A percentile compares a stretch with the other conserved stretches of the same genome.
Conservation (phyloP, 1,139 yeast species). For the Zygosaccharomyces pseudobailii region DNA sequence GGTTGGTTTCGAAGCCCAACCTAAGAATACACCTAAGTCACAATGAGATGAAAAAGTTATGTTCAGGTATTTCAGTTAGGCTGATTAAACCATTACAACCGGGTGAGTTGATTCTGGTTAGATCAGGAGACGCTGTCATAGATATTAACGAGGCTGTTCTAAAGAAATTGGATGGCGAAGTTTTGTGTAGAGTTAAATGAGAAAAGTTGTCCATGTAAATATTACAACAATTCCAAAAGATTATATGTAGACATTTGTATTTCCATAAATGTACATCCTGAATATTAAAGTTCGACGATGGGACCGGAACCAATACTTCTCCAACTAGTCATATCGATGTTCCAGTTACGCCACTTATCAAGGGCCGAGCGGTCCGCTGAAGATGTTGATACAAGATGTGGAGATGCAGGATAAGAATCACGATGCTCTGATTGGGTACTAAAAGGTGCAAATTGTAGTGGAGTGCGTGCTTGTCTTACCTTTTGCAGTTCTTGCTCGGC, state of each 20-base stretch:
- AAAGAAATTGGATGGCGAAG: constrained; percentile 67
- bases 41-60: constrained; percentile 65
- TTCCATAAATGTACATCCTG: not conserved
- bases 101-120: constrained; percentile 79
- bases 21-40: constrained; percentile 61
- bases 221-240: not conserved
- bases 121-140: constrained; percentile 48
- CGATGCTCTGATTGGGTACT: constrained; percentile 5
- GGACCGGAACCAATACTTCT: constrained; percentile 61
- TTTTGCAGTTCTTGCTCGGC: constrained; percentile 21
- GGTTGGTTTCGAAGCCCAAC: constrained; percentile 80
- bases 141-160: constrained; percentile 83
- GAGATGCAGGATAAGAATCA: constrained; percentile 13
- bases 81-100: constrained; percentile 78
- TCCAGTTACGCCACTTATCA: constrained; percentile 78
- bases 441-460: constrained; percentile 9
- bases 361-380: constrained; percentile 34
- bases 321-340: constrained; percentile 82
- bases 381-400: constrained; percentile 8
- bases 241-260: constrained; percentile 1
- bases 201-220: constrained; percentile 4
- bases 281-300: constrained; percentile 42
- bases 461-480: constrained; percentile 22
- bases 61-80: constrained; percentile 73
- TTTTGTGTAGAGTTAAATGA: constrained; percentile 72